These are phyloP conservation scores for Annulohypoxylon moriforme DNA, from an alignment of 495 filamentous ascomycete species.

Conservation along the genomic window DNA sequence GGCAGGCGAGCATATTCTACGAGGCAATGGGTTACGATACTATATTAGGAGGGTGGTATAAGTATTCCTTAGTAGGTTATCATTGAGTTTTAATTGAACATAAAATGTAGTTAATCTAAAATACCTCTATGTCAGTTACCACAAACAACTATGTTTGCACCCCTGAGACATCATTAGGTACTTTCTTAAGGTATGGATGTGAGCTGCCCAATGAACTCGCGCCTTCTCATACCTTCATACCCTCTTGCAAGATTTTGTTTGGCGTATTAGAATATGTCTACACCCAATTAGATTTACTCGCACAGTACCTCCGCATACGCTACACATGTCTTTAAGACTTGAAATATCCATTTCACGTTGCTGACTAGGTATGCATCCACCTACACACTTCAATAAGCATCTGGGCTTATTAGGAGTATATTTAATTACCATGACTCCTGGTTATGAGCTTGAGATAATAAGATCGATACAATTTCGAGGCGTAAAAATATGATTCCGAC, in stretches of 20 bases:
- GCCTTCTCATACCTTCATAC: background rate
- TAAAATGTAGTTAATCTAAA: background rate
- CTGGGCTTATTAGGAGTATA: no score
- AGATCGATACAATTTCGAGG: background rate
- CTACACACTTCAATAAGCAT: no score
- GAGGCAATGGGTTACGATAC: constrained; percentile 4
- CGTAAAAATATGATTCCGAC: background rate
- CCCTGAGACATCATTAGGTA: background rate
- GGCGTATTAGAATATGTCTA: background rate
- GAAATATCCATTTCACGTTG: background rate
- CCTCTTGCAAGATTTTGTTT: background rate
- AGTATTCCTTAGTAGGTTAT: background rate
- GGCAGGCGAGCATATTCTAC: background rate
- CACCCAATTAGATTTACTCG: background rate
- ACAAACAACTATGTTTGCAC: background rate
- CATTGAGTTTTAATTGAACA: background rate
- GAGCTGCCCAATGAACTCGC: background rate
- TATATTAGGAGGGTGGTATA: background rate
- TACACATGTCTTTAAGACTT: background rate
- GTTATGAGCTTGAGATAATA: background rate
- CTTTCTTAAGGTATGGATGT: background rate
- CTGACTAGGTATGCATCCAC: background rate
- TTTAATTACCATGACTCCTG: no score
- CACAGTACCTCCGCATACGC: background rate
- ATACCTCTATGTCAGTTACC: background rate